phyloP scores from a whole-genome alignment of 208 protist genomes.

The Leishmania guyanensis region DNA sequence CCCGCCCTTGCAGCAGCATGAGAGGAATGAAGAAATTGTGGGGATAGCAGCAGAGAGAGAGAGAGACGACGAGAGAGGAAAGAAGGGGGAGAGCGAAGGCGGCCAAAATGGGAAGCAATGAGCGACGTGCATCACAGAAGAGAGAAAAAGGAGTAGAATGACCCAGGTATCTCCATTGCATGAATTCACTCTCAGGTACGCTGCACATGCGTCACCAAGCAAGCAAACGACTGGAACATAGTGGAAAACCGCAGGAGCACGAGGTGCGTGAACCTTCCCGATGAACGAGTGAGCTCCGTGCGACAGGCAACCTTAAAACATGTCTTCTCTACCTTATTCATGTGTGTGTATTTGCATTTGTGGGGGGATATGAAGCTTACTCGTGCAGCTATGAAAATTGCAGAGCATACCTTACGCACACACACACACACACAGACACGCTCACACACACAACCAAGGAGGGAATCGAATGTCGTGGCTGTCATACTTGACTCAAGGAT shows the following conservation, averaged over 20 bases:
- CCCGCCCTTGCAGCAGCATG: neutral
- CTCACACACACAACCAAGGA: neutral
- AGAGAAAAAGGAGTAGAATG: neutral
- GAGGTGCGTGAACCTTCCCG: neutral
- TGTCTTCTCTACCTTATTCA: constrained; percentile 1
- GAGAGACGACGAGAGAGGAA: neutral
- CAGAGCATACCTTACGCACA: neutral
- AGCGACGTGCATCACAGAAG: constrained; percentile 1
- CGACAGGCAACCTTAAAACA: neutral
- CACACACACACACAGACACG: neutral
- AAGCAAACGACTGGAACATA: neutral
- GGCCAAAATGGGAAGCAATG: neutral
- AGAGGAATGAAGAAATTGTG: neutral
- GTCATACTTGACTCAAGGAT: constrained; percentile 22
- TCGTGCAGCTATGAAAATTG: neutral
- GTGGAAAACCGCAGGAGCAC: neutral
- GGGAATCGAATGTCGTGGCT: neutral
- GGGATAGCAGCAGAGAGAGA: neutral
- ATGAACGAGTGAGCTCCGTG: neutral
- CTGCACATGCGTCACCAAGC: neutral
- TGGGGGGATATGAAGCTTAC: neutral
- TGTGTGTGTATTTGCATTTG: neutral
- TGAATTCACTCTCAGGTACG: neutral
- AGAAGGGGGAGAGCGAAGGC: neutral
- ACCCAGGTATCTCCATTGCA: neutral